Percentiles rank a stretch among this genome's conserved stretches.
Conservation (phyloP, 1,284 basidiomycete species). For the Pyrrhoderma lamaoense region DNA sequence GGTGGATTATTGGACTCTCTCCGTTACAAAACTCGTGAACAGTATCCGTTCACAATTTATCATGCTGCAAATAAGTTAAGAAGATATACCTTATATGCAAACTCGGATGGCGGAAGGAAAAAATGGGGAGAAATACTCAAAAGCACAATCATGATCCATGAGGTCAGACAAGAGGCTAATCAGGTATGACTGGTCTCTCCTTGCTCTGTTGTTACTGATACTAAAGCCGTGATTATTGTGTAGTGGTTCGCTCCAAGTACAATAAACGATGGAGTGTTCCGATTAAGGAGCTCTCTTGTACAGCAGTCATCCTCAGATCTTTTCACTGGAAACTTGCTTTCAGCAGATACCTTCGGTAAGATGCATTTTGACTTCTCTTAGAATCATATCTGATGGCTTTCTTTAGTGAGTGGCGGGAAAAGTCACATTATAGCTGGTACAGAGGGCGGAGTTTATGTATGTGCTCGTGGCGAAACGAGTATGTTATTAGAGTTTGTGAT, state of each 20-base stretch:
- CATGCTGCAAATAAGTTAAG: slow-evolving; percentile 54
- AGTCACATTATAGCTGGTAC: slow-evolving; percentile 57
- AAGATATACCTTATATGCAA: slow-evolving; percentile 63
- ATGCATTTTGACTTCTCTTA: slow-evolving; percentile 12
- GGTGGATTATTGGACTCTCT: slow-evolving; percentile 50
- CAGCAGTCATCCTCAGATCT: slow-evolving; percentile 26
- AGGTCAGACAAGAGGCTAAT: slow-evolving; percentile 58
- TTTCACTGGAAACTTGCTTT: slow-evolving; percentile 49
- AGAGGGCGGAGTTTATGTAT: slow-evolving; percentile 58
- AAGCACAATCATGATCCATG: slow-evolving; percentile 54
- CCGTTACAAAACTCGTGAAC: slow-evolving; percentile 39
- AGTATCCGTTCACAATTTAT: slow-evolving; percentile 71
- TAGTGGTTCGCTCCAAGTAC: slow-evolving; percentile 60
- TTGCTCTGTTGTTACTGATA: background rate
- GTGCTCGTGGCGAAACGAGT: slow-evolving; percentile 43
- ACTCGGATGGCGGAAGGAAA: slow-evolving; percentile 46
- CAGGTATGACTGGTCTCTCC: slow-evolving; percentile 46
- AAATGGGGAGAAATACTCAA: slow-evolving; percentile 57
- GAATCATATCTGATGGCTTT: background rate
- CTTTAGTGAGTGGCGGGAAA: slow-evolving; percentile 39
- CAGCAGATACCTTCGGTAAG: slow-evolving; percentile 59
- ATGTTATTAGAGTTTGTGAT: slow-evolving; percentile 25
- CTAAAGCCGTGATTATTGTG: slow-evolving; percentile 3
- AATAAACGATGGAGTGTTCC: slow-evolving; percentile 57
- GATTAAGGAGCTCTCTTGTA: slow-evolving; percentile 33